Conservation (phyloP, 164 flowering plant genomes). For the Cinnamomum chago region DNA sequence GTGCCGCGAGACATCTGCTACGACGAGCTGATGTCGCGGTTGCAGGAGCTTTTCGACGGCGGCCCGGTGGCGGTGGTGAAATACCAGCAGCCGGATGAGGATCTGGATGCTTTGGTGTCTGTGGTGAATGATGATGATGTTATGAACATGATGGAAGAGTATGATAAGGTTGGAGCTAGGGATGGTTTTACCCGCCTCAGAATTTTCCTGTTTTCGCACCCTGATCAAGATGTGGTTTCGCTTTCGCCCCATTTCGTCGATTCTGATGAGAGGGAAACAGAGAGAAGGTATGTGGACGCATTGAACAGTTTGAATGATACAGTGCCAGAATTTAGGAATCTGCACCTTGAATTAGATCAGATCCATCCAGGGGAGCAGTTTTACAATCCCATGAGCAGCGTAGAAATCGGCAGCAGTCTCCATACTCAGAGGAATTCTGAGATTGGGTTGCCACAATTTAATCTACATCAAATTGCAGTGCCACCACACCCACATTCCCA, state of each 20-base stretch:
- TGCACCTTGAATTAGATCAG: conserved; percentile 5
- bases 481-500: conserved; percentile 31
- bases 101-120: conserved; percentile 94
- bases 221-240: conserved; percentile 45
- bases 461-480: conserved; percentile 47
- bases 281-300: conserved; percentile 95
- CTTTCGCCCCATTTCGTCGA: conserved; percentile 43
- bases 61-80: conserved; percentile 63
- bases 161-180: conserved; percentile 78
- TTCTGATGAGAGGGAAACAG: conserved; percentile 78
- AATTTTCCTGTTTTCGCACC: conserved; percentile 68
- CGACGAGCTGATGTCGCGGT: conserved; percentile 67
- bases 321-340: too few relatives aligned
- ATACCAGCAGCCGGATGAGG: conserved; percentile 98
- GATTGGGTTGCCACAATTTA: conserved; percentile 33
- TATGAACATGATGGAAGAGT: conserved; percentile 96
- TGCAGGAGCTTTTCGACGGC: conserved; percentile 77
- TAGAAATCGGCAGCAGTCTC: conserved; percentile 35
- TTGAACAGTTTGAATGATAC: conserved; percentile 49
- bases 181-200: conserved; percentile 84
- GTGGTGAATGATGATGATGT: conserved; percentile 98
- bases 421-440: conserved; percentile 54
- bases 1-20: conserved; percentile 58
- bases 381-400: conserved; percentile 29
- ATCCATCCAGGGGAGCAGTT: conserved; percentile 41